phyloP scores from a whole-genome alignment of 2,329 filamentous ascomycete genomes.

The Botryotinia convoluta region DNA sequence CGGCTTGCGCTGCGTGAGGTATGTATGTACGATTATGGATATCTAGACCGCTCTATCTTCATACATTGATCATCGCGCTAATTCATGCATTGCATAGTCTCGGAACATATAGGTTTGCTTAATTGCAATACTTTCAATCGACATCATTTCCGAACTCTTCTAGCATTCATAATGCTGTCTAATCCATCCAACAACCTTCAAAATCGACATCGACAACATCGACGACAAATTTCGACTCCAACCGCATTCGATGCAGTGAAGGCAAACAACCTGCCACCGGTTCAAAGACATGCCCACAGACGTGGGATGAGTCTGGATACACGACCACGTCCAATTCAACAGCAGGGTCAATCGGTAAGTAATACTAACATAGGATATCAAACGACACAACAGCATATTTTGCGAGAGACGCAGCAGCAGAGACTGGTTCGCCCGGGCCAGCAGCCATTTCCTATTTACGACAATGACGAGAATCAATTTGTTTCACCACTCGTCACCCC shows the following conservation, averaged over 20 bases:
- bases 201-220: slow-evolving; percentile 71
- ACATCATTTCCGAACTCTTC: slow-evolving; percentile 66
- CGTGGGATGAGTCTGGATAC: slow-evolving; percentile 83
- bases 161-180: slow-evolving; percentile 74
- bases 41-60: slow-evolving; percentile 16
- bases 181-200: slow-evolving; percentile 70
- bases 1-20: slow-evolving; percentile 87
- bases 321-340: slow-evolving; percentile 54
- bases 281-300: slow-evolving; percentile 62
- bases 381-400: slow-evolving; percentile 67
- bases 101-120: slow-evolving; percentile 51
- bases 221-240: slow-evolving; percentile 85
- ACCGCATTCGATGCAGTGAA: slow-evolving; percentile 72
- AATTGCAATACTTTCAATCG: slow-evolving; percentile 49
- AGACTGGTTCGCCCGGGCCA: slow-evolving; percentile 75
- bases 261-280: slow-evolving; percentile 62
- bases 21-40: slow-evolving; percentile 46
- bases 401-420: slow-evolving; percentile 90
- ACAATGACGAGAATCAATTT: slow-evolving; percentile 53
- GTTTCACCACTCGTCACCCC: slow-evolving; percentile 56
- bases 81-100: slow-evolving; percentile 40
- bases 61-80: slow-evolving; percentile 1
- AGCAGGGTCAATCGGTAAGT: slow-evolving; percentile 45
- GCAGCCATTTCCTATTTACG: slow-evolving; percentile 32
- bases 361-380: slow-evolving; percentile 55